Conservation (phyloP, 495 filamentous ascomycete genomes). For the Podospora appendiculata region DNA sequence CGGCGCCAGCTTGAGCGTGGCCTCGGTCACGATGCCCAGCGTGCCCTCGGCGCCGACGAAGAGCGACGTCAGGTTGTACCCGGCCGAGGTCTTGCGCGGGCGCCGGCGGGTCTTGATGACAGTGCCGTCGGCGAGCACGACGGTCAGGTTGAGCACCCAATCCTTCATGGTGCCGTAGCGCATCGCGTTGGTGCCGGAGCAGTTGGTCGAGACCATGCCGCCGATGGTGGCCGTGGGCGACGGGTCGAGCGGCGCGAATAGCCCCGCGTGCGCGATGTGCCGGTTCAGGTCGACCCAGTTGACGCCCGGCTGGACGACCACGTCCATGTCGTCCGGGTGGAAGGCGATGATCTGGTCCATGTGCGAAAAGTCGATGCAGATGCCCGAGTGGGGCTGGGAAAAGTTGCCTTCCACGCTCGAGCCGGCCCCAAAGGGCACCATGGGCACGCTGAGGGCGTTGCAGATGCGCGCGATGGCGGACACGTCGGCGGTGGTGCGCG, state of each 20-base stretch:
- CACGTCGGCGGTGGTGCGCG: conserved; percentile 69
- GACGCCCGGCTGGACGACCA: conserved; percentile 79
- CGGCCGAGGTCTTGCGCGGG: conserved; percentile 66
- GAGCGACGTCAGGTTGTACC: conserved; percentile 74
- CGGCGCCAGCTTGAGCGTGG: conserved; percentile 60
- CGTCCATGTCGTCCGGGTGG: conserved; percentile 79
- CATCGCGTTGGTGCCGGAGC: conserved; percentile 70
- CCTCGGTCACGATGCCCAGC: conserved; percentile 81
- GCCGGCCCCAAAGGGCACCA: conserved; percentile 80
- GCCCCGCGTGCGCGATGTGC: conserved; percentile 57
- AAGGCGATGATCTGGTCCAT: conserved; percentile 76
- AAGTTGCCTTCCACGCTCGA: conserved; percentile 84
- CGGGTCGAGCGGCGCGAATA: conserved; percentile 85
- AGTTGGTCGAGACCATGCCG: conserved; percentile 72
- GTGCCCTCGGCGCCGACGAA: conserved; percentile 94
- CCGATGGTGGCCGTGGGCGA: conserved; percentile 53
- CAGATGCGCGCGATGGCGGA: conserved; percentile 70
- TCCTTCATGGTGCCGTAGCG: conserved; percentile 80
- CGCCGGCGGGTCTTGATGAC: conserved; percentile 66
- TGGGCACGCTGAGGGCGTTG: conserved; percentile 67
- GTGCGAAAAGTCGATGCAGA: conserved; percentile 73
- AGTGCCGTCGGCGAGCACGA: conserved; percentile 68
- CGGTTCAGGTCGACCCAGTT: conserved; percentile 82
- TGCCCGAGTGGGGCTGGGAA: conserved; percentile 68
- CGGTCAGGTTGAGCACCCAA: conserved; percentile 72